A percentile compares a stretch with the other conserved stretches of the same genome.
Conservation (phyloP, 73 alveolate genomes). For the Breviolum minutum region DNA sequence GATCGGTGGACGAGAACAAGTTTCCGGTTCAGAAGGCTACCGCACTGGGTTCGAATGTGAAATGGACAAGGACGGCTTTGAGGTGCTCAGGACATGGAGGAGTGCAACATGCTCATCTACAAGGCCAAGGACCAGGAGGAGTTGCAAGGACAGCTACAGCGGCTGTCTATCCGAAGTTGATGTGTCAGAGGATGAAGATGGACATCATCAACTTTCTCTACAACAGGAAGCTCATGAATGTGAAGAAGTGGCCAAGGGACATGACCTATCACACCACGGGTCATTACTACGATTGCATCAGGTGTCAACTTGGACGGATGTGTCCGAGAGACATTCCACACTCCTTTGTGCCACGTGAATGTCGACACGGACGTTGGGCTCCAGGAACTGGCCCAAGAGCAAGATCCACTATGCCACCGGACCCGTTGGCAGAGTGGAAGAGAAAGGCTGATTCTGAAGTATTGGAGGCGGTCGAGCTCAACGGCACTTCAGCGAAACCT, state of each 20-base stretch:
- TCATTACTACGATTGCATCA: background rate
- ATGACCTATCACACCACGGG: background rate
- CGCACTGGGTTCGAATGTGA: background rate
- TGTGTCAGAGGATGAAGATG: background rate
- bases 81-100: background rate
- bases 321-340: background rate
- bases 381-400: background rate
- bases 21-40: background rate
- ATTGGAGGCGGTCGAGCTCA: background rate
- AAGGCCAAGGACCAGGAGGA: background rate
- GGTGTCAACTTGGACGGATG: background rate
- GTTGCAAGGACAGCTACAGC: background rate
- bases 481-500: too few species aligned
- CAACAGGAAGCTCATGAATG: background rate
- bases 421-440: conserved; percentile 7
- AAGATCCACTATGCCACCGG: background rate
- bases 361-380: background rate
- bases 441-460: background rate
- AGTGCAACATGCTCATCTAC: background rate
- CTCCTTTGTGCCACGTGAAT: background rate
- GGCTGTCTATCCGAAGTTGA: background rate
- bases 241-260: background rate
- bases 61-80: background rate
- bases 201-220: background rate
- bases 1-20: background rate